Evolutionary conservation across 805 yeast species (phyloP), one percentile per base, ranked within the genome.

Genomic region (Ogataea saltuana): DNA sequence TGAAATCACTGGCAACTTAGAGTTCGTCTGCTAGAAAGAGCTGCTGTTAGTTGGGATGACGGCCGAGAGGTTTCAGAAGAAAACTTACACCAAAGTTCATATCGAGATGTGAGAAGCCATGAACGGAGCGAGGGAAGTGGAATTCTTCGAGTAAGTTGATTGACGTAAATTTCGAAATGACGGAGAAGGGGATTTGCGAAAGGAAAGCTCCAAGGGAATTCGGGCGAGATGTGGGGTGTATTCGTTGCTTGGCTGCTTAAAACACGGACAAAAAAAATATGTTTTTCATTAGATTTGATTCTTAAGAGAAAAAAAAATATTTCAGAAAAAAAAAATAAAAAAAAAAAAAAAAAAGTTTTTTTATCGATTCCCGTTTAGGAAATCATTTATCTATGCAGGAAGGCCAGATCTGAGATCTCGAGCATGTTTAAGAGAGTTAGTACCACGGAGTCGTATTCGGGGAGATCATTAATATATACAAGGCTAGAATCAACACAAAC

Each of bases 401-500:
- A 8, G 8, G 25, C 23, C 37, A 23, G 37, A 22, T 33, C 37
- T 11, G 27, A 21, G 35, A n/a, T 32, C 17, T 16, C 18, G 22
- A 11, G 6, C 20, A 13, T 30, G 5, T 13, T 7, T 12, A 5
- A 25, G 12, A 11, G 28, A 25, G 6, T 12, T 25, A 12, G 10
- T 11, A 25, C n/a, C 28, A 25, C 10, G 7, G 9, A 10, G 28
- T 25, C n/a, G 12, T 25, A n/a, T n/a, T n/a, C n/a, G n/a, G n/a
- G n/a, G n/a, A n/a, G n/a, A n/a, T n/a, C n/a, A n/a, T n/a, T n/a
- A n/a, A 12, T 25, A 25, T 25, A 11, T 25, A 25, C 28, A 25
- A 7, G 28, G 20, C 18, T 6, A 12, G 25, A 20, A 12, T 44
- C 56, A 76, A 48, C 82, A 76, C 2, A 62, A 63, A 51, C 81